Conservation (phyloP, 2,329 filamentous ascomycete genomes). For the Geosmithia flava region DNA sequence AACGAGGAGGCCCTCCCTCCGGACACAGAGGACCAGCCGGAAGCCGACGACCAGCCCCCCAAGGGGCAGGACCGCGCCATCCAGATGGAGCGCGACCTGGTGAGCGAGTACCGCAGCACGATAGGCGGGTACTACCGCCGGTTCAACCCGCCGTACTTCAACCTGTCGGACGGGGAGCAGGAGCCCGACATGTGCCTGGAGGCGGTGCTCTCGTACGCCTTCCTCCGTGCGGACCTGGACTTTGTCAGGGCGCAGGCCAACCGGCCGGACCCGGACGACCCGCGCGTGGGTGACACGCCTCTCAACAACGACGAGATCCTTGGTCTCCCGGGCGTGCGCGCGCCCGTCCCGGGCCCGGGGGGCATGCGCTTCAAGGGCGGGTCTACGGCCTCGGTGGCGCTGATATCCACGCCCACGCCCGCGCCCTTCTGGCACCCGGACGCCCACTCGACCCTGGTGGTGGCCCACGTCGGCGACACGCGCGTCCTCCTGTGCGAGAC, state of each 20-base stretch:
- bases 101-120: constrained; percentile 67
- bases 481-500: constrained; percentile 84
- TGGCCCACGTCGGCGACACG: constrained; percentile 89
- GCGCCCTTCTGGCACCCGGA: constrained; percentile 92
- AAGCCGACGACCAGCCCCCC: constrained; percentile 6
- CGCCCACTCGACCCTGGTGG: constrained; percentile 69
- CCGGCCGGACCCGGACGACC: constrained; percentile 64
- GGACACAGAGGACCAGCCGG: background rate
- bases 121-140: constrained; percentile 92
- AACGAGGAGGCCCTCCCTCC: background rate
- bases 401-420: constrained; percentile 85
- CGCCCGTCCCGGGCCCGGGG: constrained; percentile 35
- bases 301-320: constrained; percentile 79
- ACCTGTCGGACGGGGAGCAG: constrained; percentile 20
- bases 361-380: constrained; percentile 77
- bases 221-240: constrained; percentile 85
- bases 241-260: constrained; percentile 83
- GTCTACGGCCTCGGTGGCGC: constrained; percentile 77
- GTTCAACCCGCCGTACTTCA: constrained; percentile 73
- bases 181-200: constrained; percentile 49
- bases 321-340: constrained; percentile 38
- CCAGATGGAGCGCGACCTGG: constrained; percentile 56
- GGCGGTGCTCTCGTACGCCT: constrained; percentile 79
- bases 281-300: constrained; percentile 58
- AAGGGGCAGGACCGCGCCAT: constrained; percentile 44